phyloP scores from a whole-genome alignment of 495 filamentous ascomycete genomes.

The Aspergillus conjunctus region DNA sequence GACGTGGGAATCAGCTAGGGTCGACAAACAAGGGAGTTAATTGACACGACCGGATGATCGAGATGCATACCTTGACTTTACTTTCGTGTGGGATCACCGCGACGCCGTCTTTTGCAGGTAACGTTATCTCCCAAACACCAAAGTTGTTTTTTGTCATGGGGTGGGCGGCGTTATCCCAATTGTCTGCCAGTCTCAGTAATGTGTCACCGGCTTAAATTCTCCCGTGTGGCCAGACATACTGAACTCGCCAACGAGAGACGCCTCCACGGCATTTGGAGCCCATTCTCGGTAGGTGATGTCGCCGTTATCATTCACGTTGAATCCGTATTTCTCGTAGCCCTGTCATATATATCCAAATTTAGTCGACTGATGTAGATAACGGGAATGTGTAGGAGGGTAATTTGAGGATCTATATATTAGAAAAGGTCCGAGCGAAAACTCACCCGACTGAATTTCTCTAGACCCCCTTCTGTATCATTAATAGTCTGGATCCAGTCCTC shows the following conservation, averaged over 20 bases:
- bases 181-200: constrained; percentile 62
- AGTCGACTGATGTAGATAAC: background rate
- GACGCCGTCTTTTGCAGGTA: constrained; percentile 73
- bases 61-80: constrained; percentile 77
- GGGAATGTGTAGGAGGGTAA: background rate
- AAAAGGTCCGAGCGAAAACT: constrained; percentile 22
- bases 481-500: constrained; percentile 85
- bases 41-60: background rate
- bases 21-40: background rate
- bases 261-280: constrained; percentile 85
- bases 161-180: constrained; percentile 80
- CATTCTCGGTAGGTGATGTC: constrained; percentile 94
- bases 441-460: constrained; percentile 91
- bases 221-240: constrained; percentile 58
- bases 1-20: background rate
- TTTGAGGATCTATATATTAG: background rate
- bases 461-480: constrained; percentile 78
- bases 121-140: constrained; percentile 83
- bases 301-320: constrained; percentile 75
- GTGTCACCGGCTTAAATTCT: constrained; percentile 14
- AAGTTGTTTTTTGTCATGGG: constrained; percentile 82
- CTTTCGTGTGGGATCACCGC: constrained; percentile 87
- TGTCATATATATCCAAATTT: constrained; percentile 29
- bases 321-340: constrained; percentile 84
- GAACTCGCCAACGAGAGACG: constrained; percentile 93